Conservation (phyloP, 306 rosid species). For the Lagenaria siceraria region DNA sequence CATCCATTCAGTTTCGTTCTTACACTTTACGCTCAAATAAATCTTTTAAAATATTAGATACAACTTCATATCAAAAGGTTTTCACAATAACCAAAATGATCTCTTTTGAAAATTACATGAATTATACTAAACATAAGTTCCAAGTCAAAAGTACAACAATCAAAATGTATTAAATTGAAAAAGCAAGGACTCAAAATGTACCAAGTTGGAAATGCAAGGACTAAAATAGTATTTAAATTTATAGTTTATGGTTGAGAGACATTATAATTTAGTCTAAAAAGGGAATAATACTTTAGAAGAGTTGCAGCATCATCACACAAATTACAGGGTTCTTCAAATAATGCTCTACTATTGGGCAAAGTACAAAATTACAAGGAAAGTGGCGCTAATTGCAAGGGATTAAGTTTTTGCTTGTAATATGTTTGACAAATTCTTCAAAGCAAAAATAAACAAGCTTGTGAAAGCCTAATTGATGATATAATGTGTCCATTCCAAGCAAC, state of each 20-base stretch:
- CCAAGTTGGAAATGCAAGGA: background rate
- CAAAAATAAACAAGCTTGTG: background rate
- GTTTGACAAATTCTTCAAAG: background rate
- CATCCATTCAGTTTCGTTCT: no score
- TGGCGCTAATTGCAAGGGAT: background rate
- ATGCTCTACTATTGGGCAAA: background rate
- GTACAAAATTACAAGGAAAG: background rate
- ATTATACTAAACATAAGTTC: no score
- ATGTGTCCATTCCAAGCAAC: background rate
- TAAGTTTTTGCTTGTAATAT: conserved; percentile 1
- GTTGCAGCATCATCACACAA: background rate
- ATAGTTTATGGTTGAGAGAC: background rate
- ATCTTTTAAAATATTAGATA: no score
- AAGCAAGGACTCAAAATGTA: background rate
- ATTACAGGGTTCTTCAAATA: background rate
- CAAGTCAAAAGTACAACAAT: background rate
- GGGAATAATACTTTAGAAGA: background rate
- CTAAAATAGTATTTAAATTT: background rate
- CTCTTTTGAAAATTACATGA: no score
- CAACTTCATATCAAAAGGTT: no score
- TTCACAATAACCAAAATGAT: no score
- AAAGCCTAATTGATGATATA: background rate
- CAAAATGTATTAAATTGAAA: background rate
- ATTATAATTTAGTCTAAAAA: background rate
- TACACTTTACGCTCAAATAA: no score